These are phyloP conservation scores for Bathelium albidoporum DNA, from an alignment of 495 filamentous ascomycete species.

Conservation along the genomic window DNA sequence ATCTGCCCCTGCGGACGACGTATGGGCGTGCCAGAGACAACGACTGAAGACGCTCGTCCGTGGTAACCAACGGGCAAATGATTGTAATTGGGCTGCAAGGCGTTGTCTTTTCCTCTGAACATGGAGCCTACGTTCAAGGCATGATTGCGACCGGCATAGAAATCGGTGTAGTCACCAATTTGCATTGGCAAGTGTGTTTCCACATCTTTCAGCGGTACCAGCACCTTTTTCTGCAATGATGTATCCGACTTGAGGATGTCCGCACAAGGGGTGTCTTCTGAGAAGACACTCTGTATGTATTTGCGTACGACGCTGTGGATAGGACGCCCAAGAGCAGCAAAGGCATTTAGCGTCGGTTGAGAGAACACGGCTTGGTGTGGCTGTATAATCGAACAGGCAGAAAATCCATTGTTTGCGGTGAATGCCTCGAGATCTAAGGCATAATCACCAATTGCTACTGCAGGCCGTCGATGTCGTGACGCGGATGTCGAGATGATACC, in stretches of 20 bases:
- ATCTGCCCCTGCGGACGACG: slow-evolving; percentile 77
- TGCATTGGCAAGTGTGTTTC: slow-evolving; percentile 71
- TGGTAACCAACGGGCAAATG: slow-evolving; percentile 75
- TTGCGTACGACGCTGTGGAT: slow-evolving; percentile 62
- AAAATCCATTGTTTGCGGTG: slow-evolving; percentile 47
- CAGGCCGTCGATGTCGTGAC: slow-evolving; percentile 48
- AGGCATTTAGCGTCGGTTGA: slow-evolving; percentile 66
- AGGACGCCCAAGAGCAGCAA: slow-evolving; percentile 64
- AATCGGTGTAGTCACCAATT: slow-evolving; percentile 95
- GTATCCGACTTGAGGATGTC: slow-evolving; percentile 49
- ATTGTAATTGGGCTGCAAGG: slow-evolving; percentile 81
- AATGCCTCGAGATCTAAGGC: slow-evolving; percentile 69
- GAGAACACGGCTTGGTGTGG: slow-evolving; percentile 52
- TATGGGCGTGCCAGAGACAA: slow-evolving; percentile 41
- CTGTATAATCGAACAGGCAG: slow-evolving; percentile 47
- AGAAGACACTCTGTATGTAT: slow-evolving; percentile 64
- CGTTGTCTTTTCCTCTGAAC: slow-evolving; percentile 72
- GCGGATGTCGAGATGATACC: slow-evolving; percentile 64
- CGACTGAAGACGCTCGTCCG: slow-evolving; percentile 31
- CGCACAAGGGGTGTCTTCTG: slow-evolving; percentile 46
- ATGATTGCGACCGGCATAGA: slow-evolving; percentile 88
- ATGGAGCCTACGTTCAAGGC: slow-evolving; percentile 71
- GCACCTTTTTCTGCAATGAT: slow-evolving; percentile 39
- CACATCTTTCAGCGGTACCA: slow-evolving; percentile 49
- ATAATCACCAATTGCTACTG: slow-evolving; percentile 68